Evolutionary conservation across 352 stramenopile species (phyloP).

Genomic region (Pythium pyrilobum): DNA sequence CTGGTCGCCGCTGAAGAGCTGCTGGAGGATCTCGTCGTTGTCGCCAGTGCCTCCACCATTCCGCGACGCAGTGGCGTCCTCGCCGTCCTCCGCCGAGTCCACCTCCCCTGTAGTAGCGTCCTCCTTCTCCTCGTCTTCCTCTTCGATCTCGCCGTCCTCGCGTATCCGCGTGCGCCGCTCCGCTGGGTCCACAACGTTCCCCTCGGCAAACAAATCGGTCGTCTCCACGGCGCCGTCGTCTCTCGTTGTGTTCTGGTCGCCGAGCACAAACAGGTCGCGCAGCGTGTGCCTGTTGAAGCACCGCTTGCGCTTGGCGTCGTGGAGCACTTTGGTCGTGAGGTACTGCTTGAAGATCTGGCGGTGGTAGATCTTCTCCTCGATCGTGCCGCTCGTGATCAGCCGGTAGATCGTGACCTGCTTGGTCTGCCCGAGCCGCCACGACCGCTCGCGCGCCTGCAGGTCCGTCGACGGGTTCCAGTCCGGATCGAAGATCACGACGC

Average conservation of each 20-base stretch:
- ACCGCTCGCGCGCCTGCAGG: slow-evolving; percentile 95
- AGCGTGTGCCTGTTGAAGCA: slow-evolving; percentile 97
- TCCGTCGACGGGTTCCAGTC: slow-evolving; percentile 99
- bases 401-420: slow-evolving; percentile 86
- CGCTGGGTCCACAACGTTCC: slow-evolving; percentile 68
- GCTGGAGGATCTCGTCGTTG: slow-evolving; percentile 86
- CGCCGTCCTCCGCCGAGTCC: slow-evolving; percentile 16
- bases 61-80: neutral
- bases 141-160: slow-evolving; percentile 21
- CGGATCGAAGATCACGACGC: slow-evolving; percentile 97
- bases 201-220: slow-evolving; percentile 87
- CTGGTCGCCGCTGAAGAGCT: slow-evolving; percentile 88
- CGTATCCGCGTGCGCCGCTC: slow-evolving; percentile 1
- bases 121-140: slow-evolving; percentile 29
- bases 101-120: neutral
- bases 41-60: slow-evolving; percentile 25
- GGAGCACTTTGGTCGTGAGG: slow-evolving; percentile 95
- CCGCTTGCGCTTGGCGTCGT: slow-evolving; percentile 94
- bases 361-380: slow-evolving; percentile 99
- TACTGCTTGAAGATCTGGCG: slow-evolving; percentile 99
- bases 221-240: slow-evolving; percentile 85
- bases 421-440: slow-evolving; percentile 92
- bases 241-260: slow-evolving; percentile 29
- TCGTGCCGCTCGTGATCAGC: slow-evolving; percentile 96
- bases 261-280: slow-evolving; percentile 94